These are phyloP conservation scores for Fusarium protoensiforme DNA, from an alignment of 2,329 filamentous ascomycete species.

Conservation along the genomic window DNA sequence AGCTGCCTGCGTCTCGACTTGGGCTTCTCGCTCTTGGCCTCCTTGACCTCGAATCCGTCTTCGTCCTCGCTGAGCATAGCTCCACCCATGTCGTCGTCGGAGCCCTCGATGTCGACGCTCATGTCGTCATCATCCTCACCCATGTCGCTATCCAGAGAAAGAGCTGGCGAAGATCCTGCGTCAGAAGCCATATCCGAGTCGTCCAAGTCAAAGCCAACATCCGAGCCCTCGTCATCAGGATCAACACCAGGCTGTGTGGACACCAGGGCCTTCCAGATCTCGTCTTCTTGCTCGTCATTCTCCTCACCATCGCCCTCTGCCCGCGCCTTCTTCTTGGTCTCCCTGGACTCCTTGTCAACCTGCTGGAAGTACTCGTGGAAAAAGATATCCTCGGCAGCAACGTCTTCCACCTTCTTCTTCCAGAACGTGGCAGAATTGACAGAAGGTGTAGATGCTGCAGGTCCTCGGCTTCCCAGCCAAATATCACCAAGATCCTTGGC, in stretches of 20 bases:
- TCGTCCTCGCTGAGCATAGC: conserved; percentile 54
- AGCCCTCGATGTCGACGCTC: conserved; percentile 51
- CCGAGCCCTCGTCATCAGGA: conserved; percentile 59
- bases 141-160: conserved; percentile 57
- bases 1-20: conserved; percentile 81
- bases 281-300: conserved; percentile 75
- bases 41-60: conserved; percentile 67
- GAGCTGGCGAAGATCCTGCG: conserved; percentile 52
- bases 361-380: conserved; percentile 97
- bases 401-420: conserved; percentile 87
- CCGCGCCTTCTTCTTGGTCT: conserved; percentile 64
- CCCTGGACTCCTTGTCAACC: conserved; percentile 71
- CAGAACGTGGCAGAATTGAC: conserved; percentile 93
- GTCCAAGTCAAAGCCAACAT: conserved; percentile 61
- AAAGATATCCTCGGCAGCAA: conserved; percentile 93
- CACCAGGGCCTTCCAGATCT: conserved; percentile 93
- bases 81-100: conserved; percentile 57
- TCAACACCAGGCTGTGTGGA: conserved; percentile 77
- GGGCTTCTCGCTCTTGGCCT: conserved; percentile 63
- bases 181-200: conserved; percentile 62
- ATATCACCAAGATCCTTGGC: conserved; percentile 65
- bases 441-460: conserved; percentile 49
- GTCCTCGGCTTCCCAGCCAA: conserved; percentile 64
- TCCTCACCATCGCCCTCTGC: conserved; percentile 53
- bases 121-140: conserved; percentile 59